phyloP scores from a whole-genome alignment of 495 filamentous ascomycete species.

The Penicillium arizonense region DNA sequence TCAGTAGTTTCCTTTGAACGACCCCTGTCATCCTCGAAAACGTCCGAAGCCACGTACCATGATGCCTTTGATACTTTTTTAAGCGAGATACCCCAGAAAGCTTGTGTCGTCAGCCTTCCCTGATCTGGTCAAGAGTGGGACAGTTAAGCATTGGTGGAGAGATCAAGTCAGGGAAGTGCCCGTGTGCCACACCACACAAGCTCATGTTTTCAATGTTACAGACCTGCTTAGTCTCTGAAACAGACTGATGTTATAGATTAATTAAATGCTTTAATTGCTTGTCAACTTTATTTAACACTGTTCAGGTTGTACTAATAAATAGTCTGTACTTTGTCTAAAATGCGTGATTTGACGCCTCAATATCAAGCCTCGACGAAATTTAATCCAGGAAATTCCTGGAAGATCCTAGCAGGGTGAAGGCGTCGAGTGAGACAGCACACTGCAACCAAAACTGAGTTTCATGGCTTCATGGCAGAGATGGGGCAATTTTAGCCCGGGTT shows the following conservation, averaged over 20 bases:
- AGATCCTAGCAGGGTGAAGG: background rate
- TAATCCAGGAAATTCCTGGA: background rate
- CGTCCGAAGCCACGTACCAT: conserved; percentile 22
- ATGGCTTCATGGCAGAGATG: background rate
- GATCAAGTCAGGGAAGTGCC: background rate
- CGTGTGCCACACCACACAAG: background rate
- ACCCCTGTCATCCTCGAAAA: background rate
- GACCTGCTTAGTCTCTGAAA: too few species aligned
- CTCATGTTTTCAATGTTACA: background rate
- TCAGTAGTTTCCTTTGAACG: conserved; percentile 10
- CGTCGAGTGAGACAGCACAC: background rate
- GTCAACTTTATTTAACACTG: too few species aligned
- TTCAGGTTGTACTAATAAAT: too few species aligned
- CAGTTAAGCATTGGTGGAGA: conserved; percentile 13
- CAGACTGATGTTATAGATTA: too few species aligned
- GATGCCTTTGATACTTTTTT: too few species aligned
- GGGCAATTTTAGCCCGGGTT: background rate
- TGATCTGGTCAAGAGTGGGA: background rate
- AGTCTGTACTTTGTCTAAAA: too few species aligned
- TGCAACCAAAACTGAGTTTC: background rate
- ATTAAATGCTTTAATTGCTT: too few species aligned
- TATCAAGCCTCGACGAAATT: background rate
- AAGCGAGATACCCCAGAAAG: background rate
- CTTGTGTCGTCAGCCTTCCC: background rate
- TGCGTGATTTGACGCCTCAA: too few species aligned